These are phyloP conservation scores for Russula lepida DNA, from an alignment of 768 basidiomycete species.

Conservation along the genomic window DNA sequence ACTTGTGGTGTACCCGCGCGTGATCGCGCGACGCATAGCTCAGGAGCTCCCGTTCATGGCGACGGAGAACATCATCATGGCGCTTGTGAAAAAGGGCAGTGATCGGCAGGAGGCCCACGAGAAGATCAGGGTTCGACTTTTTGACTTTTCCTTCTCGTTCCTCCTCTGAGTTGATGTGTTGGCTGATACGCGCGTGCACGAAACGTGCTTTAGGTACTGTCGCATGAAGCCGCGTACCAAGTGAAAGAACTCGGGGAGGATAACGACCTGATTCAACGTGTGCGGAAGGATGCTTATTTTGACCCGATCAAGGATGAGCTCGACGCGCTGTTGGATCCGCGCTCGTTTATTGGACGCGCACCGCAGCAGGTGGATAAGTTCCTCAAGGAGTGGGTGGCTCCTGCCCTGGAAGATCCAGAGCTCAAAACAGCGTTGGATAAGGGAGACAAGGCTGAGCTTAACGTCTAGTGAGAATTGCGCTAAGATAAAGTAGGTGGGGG, in stretches of 20 bases:
- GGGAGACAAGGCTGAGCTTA: constrained; percentile 56
- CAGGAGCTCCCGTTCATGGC: constrained; percentile 99
- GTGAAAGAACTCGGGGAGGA: constrained; percentile 92
- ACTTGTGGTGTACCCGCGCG: constrained; percentile 97
- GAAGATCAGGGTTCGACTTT: constrained; percentile 68
- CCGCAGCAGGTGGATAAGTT: constrained; percentile 93
- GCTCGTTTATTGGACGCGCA: constrained; percentile 86
- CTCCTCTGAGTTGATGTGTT: background rate
- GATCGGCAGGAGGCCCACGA: constrained; percentile 97
- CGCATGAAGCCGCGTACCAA: constrained; percentile 88
- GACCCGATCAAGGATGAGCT: constrained; percentile 76
- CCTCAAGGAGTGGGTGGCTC: constrained; percentile 76
- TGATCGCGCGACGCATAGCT: constrained; percentile 83
- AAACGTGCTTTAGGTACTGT: constrained; percentile 52
- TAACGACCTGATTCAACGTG: constrained; percentile 91
- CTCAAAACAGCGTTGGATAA: constrained; percentile 43
- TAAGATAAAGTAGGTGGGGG: background rate
- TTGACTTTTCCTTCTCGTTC: constrained; percentile 13
- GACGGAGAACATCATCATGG: constrained; percentile 99
- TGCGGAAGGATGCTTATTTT: constrained; percentile 79
- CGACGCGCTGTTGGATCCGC: constrained; percentile 72
- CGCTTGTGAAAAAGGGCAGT: constrained; percentile 88
- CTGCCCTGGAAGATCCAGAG: constrained; percentile 61
- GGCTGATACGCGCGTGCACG: background rate
- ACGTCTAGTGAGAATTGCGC: constrained; percentile 31